These are phyloP conservation scores for Beverwykella pulmonaria DNA, from an alignment of 495 filamentous ascomycete species.

Conservation along the genomic window DNA sequence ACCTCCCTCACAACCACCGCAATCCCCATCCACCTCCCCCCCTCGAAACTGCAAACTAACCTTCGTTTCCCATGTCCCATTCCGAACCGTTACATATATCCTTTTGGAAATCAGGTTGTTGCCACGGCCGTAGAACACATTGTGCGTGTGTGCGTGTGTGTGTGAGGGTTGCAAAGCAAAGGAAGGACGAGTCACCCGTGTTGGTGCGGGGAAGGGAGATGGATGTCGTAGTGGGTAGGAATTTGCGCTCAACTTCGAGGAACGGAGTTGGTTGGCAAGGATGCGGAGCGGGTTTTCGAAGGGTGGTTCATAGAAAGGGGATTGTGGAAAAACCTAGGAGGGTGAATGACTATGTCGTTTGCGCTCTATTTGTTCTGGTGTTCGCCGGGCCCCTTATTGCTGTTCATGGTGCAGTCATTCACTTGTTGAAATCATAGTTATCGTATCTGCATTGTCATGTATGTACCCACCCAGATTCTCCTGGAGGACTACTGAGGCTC, in stretches of 20 bases:
- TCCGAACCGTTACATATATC: constrained; percentile 7
- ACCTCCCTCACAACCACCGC: no score
- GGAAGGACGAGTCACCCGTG: neutral
- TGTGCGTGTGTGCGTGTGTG: neutral
- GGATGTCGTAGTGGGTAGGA: neutral
- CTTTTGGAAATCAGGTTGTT: neutral
- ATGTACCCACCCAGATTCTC: no score
- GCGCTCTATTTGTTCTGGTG: no score
- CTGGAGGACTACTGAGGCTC: neutral
- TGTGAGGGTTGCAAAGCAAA: neutral
- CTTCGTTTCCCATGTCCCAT: constrained; percentile 15
- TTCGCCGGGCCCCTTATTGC: no score
- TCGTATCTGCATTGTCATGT: no score
- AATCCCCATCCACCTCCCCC: no score
- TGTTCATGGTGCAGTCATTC: no score
- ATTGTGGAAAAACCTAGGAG: no score
- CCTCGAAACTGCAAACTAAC: constrained; percentile 7
- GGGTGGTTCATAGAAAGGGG: no score
- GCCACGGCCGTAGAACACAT: constrained; percentile 6
- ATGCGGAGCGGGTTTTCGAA: no score
- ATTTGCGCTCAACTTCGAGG: constrained; percentile 15
- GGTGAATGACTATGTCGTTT: no score
- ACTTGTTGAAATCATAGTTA: no score
- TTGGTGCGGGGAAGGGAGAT: neutral
- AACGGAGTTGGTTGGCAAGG: neutral